Percentiles rank a stretch among this genome's conserved stretches.
phyloP scores from a whole-genome alignment of 2,329 filamentous ascomycete genomes.

The Xylaria sp. region DNA sequence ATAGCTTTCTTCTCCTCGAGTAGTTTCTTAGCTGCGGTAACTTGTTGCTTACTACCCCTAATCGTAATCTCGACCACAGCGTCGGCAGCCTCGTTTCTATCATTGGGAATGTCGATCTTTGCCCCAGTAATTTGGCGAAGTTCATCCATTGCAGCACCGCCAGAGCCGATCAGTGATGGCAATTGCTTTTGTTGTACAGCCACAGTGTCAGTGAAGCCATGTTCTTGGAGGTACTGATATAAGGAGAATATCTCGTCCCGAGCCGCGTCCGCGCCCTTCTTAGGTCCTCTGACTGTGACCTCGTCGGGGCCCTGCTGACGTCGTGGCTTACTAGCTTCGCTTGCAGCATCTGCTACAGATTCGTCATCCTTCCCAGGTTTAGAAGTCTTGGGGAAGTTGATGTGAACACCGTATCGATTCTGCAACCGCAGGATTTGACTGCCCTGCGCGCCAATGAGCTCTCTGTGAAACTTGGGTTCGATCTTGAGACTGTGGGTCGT shows the following conservation, averaged over 20 bases:
- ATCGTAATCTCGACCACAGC: conserved; percentile 86
- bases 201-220: conserved; percentile 81
- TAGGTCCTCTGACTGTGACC: conserved; percentile 89
- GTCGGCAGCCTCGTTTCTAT: conserved; percentile 73
- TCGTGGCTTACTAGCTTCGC: conserved; percentile 71
- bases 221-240: conserved; percentile 89
- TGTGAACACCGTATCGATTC: conserved; percentile 87
- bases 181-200: conserved; percentile 91
- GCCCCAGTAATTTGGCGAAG: conserved; percentile 85
- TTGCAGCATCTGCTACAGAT: conserved; percentile 73
- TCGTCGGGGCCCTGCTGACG: conserved; percentile 85
- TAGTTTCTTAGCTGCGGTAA: conserved; percentile 90
- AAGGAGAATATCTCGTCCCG: conserved; percentile 91
- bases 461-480: conserved; percentile 91
- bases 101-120: conserved; percentile 89
- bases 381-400: conserved; percentile 84
- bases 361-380: conserved; percentile 77
- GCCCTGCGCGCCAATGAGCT: conserved; percentile 90
- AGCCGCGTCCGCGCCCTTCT: conserved; percentile 90
- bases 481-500: conserved; percentile 88
- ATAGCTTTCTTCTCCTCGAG: conserved; percentile 86
- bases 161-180: conserved; percentile 91
- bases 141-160: conserved; percentile 90
- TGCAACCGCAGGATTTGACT: conserved; percentile 91
- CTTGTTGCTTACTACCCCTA: conserved; percentile 91